Base-by-base conservation (phyloP, 2,329 filamentous ascomycete species). In the Fusarium tjaetaba region DNA sequence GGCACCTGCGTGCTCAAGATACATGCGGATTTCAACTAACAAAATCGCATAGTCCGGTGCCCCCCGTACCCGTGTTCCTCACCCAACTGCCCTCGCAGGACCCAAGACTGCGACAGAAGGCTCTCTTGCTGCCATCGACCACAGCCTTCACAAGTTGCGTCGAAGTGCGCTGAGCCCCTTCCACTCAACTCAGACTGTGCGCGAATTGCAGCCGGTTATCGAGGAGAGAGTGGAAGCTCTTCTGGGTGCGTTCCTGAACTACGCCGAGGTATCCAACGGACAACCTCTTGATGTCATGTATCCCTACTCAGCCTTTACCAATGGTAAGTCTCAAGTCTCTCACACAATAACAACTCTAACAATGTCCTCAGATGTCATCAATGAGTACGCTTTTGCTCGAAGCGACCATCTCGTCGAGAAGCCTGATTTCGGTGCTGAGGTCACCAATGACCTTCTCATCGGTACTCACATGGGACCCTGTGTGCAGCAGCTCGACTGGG, bases 321-420 rank as follows among this genome's bases (percentile, higher is more conserved):
- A 83, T 62, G 82, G 81, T 82, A 56, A 38, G 73, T 18, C 34
- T 52, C 20, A 10, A 28, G 14, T 60, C 9, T 48, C 4, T 9
- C 11, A 2, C 18, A 8, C 11, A 7, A 8, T 10, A 2, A 3
- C 34, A 42, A 11, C 22, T 26, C 66, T 76, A 65, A 72, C 26
- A 32, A 8, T 20, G 1, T 24, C 11, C 13, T n/a, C 30, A 82
- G 81, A 84, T 61, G 80, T 83, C 39, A 83, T 84, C 48, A 83
- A 83, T 63, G 82, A 84, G 74, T 84, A 83, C 67, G 79, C 81
- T 28, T 83, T 84, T 77, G 79, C 81, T 63, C 76, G 79, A 58
- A 80, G 76, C 61, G 79, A 81, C 30, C 80, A 81, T 39, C 68
- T 82, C 18, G 80, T 82, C 51, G 80, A 83, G 65, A 73, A 76